phyloP scores from a whole-genome alignment of 2,329 filamentous ascomycete species.

The Aspergillus niger region DNA sequence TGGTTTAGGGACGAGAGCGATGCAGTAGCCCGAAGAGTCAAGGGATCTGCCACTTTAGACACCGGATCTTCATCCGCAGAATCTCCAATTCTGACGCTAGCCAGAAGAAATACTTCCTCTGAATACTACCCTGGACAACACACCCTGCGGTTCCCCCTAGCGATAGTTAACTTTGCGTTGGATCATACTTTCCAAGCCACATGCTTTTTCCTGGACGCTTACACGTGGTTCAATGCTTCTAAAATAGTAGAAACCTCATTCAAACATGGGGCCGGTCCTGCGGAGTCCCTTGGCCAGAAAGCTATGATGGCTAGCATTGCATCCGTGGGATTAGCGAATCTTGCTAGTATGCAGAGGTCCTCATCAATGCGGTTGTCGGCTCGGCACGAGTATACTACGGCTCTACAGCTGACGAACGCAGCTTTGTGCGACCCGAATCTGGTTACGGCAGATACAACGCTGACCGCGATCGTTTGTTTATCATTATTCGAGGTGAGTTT shows the following conservation, averaged over 20 bases:
- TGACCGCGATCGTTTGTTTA: conserved; percentile 2
- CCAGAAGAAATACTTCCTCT: not conserved
- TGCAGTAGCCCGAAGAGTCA: not conserved
- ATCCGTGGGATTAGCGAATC: conserved; percentile 4
- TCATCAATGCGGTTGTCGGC: not conserved
- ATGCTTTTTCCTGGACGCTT: conserved; percentile 1
- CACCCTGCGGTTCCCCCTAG: not conserved
- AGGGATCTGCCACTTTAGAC: not conserved
- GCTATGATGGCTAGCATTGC: conserved; percentile 7
- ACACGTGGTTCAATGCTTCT: not conserved
- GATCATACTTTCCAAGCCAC: conserved; percentile 5
- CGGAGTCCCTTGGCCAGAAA: not conserved
- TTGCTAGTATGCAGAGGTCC: not conserved
- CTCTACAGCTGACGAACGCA: conserved; percentile 1
- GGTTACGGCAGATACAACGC: conserved; percentile 3
- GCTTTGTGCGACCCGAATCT: not conserved
- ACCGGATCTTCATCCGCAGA: not conserved
- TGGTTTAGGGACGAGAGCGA: conserved; percentile 7
- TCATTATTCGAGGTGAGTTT: conserved; percentile 3
- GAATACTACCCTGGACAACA: not conserved
- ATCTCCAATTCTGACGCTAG: not conserved
- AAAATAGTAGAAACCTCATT: not conserved
- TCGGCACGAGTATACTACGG: conserved; percentile 1
- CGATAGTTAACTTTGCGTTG: conserved; percentile 4
- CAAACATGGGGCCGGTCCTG: not conserved